Conservation (phyloP, 2,329 filamentous ascomycete species). For the Pseudocercospora eumusae region DNA sequence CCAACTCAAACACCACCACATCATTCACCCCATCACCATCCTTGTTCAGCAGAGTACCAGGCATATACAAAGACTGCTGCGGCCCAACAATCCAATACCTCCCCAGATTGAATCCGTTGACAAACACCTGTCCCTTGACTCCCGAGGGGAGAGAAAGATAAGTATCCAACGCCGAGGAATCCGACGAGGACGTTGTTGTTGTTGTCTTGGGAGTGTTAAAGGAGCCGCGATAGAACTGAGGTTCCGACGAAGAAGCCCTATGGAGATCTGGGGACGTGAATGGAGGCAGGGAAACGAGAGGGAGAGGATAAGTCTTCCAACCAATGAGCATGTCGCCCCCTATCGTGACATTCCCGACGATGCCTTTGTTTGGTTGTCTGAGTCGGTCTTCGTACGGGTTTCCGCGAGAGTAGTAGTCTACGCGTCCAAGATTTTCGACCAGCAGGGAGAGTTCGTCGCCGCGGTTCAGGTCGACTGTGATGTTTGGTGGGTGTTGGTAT, state of each 20-base stretch:
- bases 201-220: slow-evolving; percentile 18
- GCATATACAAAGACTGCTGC: slow-evolving; percentile 21
- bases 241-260: slow-evolving; percentile 3
- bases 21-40: slow-evolving; percentile 6
- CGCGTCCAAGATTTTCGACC: slow-evolving; percentile 56
- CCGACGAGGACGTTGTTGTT: too few species aligned
- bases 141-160: slow-evolving; percentile 16
- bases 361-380: slow-evolving; percentile 51
- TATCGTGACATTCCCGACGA: slow-evolving; percentile 48
- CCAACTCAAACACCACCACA: slow-evolving; percentile 18
- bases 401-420: slow-evolving; percentile 49
- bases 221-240: slow-evolving; percentile 31
- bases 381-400: slow-evolving; percentile 30
- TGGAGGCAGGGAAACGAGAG: slow-evolving; percentile 15
- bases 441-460: slow-evolving; percentile 50
- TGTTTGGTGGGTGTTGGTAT: slow-evolving; percentile 44
- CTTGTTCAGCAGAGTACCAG: slow-evolving; percentile 10
- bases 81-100: slow-evolving; percentile 21
- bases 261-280: background rate
- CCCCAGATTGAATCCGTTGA: slow-evolving; percentile 21
- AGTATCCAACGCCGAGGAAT: slow-evolving; percentile 10
- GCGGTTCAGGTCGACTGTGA: slow-evolving; percentile 43
- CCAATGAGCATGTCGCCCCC: slow-evolving; percentile 38
- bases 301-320: slow-evolving; percentile 48
- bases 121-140: slow-evolving; percentile 18